Percentiles rank a stretch among this genome's conserved stretches.
phyloP scores from a whole-genome alignment of 345 rosid genomes.

The Pelargonium nanum region DNA sequence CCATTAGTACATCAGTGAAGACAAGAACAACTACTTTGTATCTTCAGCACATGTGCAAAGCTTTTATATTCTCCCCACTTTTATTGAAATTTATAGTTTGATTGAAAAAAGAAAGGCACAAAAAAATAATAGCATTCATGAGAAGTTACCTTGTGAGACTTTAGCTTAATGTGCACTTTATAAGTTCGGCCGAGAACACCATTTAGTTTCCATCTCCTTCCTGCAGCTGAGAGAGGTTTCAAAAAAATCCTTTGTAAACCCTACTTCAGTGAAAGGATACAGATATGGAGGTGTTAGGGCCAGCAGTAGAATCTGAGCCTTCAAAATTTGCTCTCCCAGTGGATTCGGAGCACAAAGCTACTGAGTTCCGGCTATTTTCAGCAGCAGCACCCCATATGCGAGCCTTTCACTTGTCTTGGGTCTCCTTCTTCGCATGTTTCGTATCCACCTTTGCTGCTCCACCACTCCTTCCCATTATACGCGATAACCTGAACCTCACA shows the following conservation, averaged over 20 bases:
- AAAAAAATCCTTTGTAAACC: background rate
- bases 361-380: constrained; percentile 57
- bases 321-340: constrained; percentile 59
- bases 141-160: background rate
- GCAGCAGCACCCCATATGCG: constrained; percentile 74
- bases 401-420: constrained; percentile 82
- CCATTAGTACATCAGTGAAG: background rate
- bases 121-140: no score
- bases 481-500: constrained; percentile 75
- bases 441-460: constrained; percentile 88
- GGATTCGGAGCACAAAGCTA: constrained; percentile 73
- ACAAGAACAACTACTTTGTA: background rate
- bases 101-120: background rate
- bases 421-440: constrained; percentile 73
- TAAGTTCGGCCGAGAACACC: background rate
- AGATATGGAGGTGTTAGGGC: constrained; percentile 14
- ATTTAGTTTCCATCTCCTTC: background rate
- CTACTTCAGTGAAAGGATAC: background rate
- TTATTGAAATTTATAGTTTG: background rate
- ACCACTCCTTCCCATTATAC: constrained; percentile 73
- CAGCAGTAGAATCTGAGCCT: constrained; percentile 7
- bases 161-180: no score
- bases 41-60: background rate
- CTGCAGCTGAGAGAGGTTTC: background rate
- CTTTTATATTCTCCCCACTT: background rate